Conservation (phyloP, 139 green algal species). For the Zygnema circumcarinatum region DNA sequence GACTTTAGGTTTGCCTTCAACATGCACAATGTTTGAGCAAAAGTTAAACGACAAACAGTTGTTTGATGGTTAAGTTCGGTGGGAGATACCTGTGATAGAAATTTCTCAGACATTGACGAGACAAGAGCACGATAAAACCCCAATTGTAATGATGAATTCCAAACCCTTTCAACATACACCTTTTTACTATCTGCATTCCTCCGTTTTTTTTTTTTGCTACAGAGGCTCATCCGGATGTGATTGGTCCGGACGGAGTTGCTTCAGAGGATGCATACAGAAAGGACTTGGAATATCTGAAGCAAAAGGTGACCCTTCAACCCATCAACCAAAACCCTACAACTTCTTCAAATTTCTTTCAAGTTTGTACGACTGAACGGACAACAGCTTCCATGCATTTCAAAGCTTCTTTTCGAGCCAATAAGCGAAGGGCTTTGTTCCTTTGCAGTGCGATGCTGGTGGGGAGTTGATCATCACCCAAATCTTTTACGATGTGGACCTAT, state of each 20-base stretch:
- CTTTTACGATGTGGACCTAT: constrained; percentile 92
- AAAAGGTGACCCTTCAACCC: constrained; percentile 85
- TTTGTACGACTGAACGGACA: constrained; percentile 13
- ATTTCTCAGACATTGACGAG: too few species aligned
- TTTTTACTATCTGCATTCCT: neutral
- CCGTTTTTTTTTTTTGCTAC: constrained; percentile 4
- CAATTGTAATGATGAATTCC: too few species aligned
- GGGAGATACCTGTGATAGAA: too few species aligned
- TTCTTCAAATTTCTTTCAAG: constrained; percentile 23
- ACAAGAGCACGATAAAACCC: too few species aligned
- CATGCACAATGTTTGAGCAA: too few species aligned
- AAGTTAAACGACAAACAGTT: too few species aligned
- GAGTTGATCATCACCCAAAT: constrained; percentile 94
- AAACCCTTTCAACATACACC: neutral
- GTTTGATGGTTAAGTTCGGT: too few species aligned
- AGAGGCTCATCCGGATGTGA: constrained; percentile 93
- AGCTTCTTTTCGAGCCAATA: too few species aligned
- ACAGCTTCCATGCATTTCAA: too few species aligned
- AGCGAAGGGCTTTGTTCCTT: too few species aligned
- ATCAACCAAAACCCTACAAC: neutral
- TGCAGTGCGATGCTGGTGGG: constrained; percentile 84
- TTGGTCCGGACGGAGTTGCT: constrained; percentile 78
- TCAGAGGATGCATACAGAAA: constrained; percentile 86
- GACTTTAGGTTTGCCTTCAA: too few species aligned
- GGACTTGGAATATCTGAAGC: constrained; percentile 92